phyloP scores from a whole-genome alignment of 345 rosid genomes.

The Hevea brasiliensis region DNA sequence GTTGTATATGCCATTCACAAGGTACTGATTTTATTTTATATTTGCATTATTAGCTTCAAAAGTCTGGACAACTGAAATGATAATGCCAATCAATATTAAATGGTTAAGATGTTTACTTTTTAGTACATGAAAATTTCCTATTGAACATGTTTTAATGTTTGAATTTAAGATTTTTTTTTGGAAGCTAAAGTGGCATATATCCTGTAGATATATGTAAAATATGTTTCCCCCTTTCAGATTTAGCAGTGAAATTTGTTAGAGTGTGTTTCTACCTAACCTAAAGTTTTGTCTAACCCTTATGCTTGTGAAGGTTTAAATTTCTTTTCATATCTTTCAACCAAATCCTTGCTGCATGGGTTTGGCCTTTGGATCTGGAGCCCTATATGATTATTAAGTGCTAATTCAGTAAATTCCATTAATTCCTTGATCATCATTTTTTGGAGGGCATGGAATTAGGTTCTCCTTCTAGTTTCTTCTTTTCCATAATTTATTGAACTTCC shows the following conservation, averaged over 20 bases:
- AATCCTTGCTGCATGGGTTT: neutral
- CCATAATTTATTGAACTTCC: slow-evolving; percentile 5
- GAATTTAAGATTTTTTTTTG: neutral
- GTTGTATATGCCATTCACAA: slow-evolving; percentile 94
- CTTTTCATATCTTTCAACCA: neutral
- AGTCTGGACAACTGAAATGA: neutral
- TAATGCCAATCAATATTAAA: neutral
- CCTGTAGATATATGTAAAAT: neutral
- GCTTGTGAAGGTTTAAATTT: neutral
- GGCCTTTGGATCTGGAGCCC: neutral
- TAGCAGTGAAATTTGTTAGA: neutral
- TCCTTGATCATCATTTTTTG: too few species aligned
- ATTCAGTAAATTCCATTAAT: slow-evolving; percentile 1
- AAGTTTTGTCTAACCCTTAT: neutral
- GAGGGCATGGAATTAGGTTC: too few species aligned
- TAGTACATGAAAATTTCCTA: neutral
- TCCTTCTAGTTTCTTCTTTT: neutral
- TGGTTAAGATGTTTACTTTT: slow-evolving; percentile 5
- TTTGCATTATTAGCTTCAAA: slow-evolving; percentile 23
- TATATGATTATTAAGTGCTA: neutral
- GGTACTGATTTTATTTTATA: slow-evolving; percentile 46
- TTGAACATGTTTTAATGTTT: slow-evolving; percentile 1
- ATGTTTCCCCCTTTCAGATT: neutral
- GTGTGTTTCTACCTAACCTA: neutral
- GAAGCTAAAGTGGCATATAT: neutral